Evolutionary conservation across 2,329 filamentous ascomycete genomes (phyloP).

Genomic region (Acarospora socialis): DNA sequence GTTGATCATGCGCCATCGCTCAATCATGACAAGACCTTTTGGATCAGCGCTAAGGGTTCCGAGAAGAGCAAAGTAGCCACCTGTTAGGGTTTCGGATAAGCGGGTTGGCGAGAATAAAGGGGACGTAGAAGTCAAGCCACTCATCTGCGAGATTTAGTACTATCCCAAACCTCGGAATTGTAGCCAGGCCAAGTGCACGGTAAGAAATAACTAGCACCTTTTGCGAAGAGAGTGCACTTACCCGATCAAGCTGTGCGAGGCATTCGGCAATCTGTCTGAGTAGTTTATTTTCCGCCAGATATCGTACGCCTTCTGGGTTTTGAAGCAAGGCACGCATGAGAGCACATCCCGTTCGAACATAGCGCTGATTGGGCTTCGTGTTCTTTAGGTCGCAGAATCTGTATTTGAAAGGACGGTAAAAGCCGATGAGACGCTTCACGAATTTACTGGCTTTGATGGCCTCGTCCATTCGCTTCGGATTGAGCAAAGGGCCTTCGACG

Average conservation of each 20-base stretch:
- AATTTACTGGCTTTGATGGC: constrained; percentile 93
- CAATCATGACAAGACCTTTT: constrained; percentile 76
- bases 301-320: constrained; percentile 69
- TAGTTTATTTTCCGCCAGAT: constrained; percentile 82
- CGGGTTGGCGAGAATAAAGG: constrained; percentile 81
- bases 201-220: too few species aligned
- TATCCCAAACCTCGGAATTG: too few species aligned
- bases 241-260: constrained; percentile 83
- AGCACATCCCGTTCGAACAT: constrained; percentile 78
- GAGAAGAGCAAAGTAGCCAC: constrained; percentile 87
- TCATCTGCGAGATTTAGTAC: constrained; percentile 36
- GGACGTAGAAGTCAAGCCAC: constrained; percentile 56
- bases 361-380: constrained; percentile 85
- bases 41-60: constrained; percentile 72
- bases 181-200: too few species aligned
- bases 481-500: constrained; percentile 83
- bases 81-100: constrained; percentile 72
- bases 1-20: constrained; percentile 95
- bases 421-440: constrained; percentile 84
- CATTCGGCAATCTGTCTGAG: constrained; percentile 91
- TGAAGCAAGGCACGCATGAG: constrained; percentile 77
- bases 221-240: constrained; percentile 46
- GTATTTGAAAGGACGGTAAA: constrained; percentile 94
- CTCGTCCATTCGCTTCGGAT: constrained; percentile 83
- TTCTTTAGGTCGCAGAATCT: constrained; percentile 83